Percentiles rank a stretch among this genome's conserved stretches.
Conservation (phyloP, 176 grass and related monocot genomes). For the Rhynchospora breviuscula region DNA sequence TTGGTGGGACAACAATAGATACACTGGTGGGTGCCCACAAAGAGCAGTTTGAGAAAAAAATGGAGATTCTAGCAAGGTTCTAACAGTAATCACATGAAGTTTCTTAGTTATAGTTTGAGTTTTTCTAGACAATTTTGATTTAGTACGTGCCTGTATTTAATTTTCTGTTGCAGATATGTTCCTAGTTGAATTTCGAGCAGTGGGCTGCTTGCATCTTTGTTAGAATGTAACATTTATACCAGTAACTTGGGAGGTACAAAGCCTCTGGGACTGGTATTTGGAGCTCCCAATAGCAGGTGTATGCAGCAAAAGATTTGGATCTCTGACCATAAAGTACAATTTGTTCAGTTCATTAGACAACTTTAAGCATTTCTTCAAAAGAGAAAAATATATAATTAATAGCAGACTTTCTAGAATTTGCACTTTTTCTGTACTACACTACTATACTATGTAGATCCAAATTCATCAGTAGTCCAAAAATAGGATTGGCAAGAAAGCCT, state of each 20-base stretch:
- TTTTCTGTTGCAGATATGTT: neutral
- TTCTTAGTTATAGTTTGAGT: neutral
- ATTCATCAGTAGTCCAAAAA: neutral
- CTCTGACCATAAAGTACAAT: neutral
- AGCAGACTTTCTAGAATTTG: neutral
- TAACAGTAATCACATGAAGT: neutral
- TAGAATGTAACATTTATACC: neutral
- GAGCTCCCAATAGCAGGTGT: neutral
- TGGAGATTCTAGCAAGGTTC: conserved; percentile 29
- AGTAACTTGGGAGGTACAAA: neutral
- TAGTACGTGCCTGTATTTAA: neutral
- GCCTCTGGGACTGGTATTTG: neutral
- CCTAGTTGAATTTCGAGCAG: neutral
- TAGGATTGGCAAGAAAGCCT: neutral
- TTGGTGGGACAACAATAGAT: conserved; percentile 48
- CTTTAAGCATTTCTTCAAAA: neutral
- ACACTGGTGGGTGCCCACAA: conserved; percentile 58
- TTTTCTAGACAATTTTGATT: neutral
- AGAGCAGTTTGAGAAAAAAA: conserved; percentile 49
- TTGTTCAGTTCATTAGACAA: neutral
- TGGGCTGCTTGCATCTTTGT: neutral
- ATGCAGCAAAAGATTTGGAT: neutral
- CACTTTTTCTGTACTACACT: neutral
- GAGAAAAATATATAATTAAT: neutral
- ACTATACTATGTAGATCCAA: neutral